Percentiles rank a stretch among this genome's conserved stretches.
Evolutionary conservation across 2,329 filamentous ascomycete genomes (phyloP).

Genomic region (Neopestalotiopsis sp.): DNA sequence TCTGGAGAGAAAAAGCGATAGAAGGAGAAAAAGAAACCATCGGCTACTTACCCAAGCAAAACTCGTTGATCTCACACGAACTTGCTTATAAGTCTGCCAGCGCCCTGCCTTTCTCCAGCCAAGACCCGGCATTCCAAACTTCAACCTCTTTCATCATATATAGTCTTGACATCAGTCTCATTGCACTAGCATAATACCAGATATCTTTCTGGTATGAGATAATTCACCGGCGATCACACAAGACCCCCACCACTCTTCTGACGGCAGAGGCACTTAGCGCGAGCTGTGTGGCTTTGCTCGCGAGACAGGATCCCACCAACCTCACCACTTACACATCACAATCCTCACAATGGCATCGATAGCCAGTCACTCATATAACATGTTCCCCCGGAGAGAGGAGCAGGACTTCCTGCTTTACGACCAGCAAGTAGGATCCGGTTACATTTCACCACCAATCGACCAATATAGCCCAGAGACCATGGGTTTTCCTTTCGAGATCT

Average conservation of each 20-base stretch:
- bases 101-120: background rate
- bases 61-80: background rate
- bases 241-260: background rate
- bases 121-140: background rate
- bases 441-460: conserved; percentile 46
- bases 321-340: conserved; percentile 10
- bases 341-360: conserved; percentile 32
- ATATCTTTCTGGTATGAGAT: conserved; percentile 18
- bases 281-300: conserved; percentile 16
- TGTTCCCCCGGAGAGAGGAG: conserved; percentile 35
- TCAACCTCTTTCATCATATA: background rate
- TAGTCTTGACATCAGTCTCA: background rate
- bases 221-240: conserved; percentile 8
- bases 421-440: conserved; percentile 28
- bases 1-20: conserved; percentile 14
- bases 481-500: conserved; percentile 50
- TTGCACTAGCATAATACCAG: background rate
- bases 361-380: conserved; percentile 34
- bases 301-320: conserved; percentile 18
- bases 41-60: conserved; percentile 1
- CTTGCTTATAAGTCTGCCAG: conserved; percentile 6
- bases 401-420: conserved; percentile 40
- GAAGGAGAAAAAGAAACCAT: conserved; percentile 6
- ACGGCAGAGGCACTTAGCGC: background rate
- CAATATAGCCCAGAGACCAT: conserved; percentile 53